Conservation (phyloP, 1,139 yeast species). For the Yamadazyma kanchanaburiensis region DNA sequence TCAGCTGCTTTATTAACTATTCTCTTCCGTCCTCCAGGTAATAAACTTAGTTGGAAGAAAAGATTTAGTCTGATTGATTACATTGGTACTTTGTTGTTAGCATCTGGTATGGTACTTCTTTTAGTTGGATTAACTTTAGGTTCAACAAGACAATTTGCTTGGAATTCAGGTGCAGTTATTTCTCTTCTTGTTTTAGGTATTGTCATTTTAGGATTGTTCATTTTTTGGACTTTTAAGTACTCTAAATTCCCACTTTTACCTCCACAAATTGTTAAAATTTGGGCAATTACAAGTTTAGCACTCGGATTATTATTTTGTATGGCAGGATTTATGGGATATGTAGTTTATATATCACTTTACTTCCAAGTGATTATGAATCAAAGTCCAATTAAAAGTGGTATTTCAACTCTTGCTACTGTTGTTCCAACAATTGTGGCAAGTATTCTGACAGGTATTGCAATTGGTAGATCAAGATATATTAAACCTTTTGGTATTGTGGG, state of each 20-base stretch:
- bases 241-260: constrained; percentile 29
- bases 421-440: constrained; percentile 33
- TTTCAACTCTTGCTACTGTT: constrained; percentile 34
- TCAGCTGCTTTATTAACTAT: constrained; percentile 23
- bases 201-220: constrained; percentile 14
- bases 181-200: constrained; percentile 46
- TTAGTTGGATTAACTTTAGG: constrained; percentile 41
- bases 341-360: constrained; percentile 30
- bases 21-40: constrained; percentile 33
- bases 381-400: constrained; percentile 36
- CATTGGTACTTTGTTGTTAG: constrained; percentile 43
- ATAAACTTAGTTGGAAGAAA: constrained; percentile 19
- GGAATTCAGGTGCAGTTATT: constrained; percentile 51
- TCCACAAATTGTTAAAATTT: constrained; percentile 20
- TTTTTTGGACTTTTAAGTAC: constrained; percentile 24
- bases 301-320: constrained; percentile 19
- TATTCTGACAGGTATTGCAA: constrained; percentile 24
- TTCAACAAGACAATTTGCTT: constrained; percentile 40
- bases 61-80: constrained; percentile 46
- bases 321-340: constrained; percentile 22
- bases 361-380: constrained; percentile 35
- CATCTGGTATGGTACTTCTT: constrained; percentile 41
- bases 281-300: constrained; percentile 22
- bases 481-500: constrained; percentile 31
- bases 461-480: constrained; percentile 26